Evolutionary conservation across 2,329 filamentous ascomycete species (phyloP).

Genomic region (Trichocomaceae sp.): DNA sequence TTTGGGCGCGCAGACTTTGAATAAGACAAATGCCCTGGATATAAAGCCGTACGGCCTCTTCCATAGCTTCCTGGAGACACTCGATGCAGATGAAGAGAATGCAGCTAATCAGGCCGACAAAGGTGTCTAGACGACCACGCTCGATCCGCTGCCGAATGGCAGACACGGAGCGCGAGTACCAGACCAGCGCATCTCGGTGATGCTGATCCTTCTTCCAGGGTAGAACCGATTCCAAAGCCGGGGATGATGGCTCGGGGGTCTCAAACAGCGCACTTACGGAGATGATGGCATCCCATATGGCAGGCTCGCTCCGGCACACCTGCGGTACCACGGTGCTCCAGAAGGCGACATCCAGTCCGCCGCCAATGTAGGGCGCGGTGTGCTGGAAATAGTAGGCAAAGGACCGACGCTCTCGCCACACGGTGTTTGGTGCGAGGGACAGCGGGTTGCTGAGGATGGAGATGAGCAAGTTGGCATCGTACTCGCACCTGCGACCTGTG

Average conservation of each 20-base stretch:
- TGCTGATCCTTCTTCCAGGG: constrained; percentile 5
- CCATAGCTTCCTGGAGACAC: constrained; percentile 20
- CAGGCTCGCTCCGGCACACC: constrained; percentile 29
- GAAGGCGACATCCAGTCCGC: constrained; percentile 29
- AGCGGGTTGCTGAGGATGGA: constrained; percentile 14
- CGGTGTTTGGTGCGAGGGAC: constrained; percentile 20
- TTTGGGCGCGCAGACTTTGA: constrained; percentile 15
- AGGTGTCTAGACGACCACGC: constrained; percentile 19
- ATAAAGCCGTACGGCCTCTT: constrained; percentile 25
- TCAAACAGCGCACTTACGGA: constrained; percentile 33
- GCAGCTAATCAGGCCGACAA: constrained; percentile 28
- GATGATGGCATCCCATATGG: constrained; percentile 35
- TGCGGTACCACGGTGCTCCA: constrained; percentile 32
- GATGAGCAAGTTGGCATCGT: no score
- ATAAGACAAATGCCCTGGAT: constrained; percentile 25
- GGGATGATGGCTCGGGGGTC: constrained; percentile 11
- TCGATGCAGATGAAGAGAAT: constrained; percentile 32
- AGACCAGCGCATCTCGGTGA: constrained; percentile 23
- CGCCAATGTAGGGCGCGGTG: constrained; percentile 26
- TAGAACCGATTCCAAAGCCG: no score
- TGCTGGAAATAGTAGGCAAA: constrained; percentile 34
- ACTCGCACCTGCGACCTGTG: constrained; percentile 29
- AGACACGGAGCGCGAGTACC: constrained; percentile 29
- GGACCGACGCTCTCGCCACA: constrained; percentile 30
- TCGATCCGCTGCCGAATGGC: constrained; percentile 22